Conservation (phyloP, 768 basidiomycete genomes). For the Suillus cothurnatus region DNA sequence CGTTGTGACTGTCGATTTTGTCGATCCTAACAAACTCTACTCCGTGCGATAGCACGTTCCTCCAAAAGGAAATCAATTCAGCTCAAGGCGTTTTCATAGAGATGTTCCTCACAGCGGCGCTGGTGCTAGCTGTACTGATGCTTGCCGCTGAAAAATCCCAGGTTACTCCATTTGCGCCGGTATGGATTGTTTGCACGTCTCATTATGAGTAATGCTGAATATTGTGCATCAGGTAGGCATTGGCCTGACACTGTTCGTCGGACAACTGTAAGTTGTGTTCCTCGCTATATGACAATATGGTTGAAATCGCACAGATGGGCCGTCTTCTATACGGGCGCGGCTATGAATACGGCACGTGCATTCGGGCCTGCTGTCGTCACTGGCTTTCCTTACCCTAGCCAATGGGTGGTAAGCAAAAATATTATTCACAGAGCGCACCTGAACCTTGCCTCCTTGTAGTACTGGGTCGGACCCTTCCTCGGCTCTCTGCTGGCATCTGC, state of each 20-base stretch:
- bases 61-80: slow-evolving; percentile 47
- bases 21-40: background rate
- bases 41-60: slow-evolving; percentile 42
- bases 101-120: slow-evolving; percentile 64
- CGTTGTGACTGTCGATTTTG: background rate
- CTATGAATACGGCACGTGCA: slow-evolving; percentile 69
- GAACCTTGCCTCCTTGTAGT: slow-evolving; percentile 37
- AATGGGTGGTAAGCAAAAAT: slow-evolving; percentile 61
- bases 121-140: slow-evolving; percentile 70
- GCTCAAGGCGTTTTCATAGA: slow-evolving; percentile 71
- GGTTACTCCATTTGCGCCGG: slow-evolving; percentile 69
- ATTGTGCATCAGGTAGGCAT: slow-evolving; percentile 54
- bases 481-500: slow-evolving; percentile 61
- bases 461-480: slow-evolving; percentile 72
- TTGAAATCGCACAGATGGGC: slow-evolving; percentile 45
- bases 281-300: background rate
- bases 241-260: slow-evolving; percentile 63
- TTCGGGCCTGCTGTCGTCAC: slow-evolving; percentile 72
- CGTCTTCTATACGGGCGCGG: slow-evolving; percentile 63
- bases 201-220: background rate
- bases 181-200: slow-evolving; percentile 22
- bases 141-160: slow-evolving; percentile 71
- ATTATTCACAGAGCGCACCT: background rate
- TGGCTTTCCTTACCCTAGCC: slow-evolving; percentile 52
- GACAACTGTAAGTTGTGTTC: slow-evolving; percentile 51